Conservation (phyloP, 768 basidiomycete species). For the Lentinula guzmanii region DNA sequence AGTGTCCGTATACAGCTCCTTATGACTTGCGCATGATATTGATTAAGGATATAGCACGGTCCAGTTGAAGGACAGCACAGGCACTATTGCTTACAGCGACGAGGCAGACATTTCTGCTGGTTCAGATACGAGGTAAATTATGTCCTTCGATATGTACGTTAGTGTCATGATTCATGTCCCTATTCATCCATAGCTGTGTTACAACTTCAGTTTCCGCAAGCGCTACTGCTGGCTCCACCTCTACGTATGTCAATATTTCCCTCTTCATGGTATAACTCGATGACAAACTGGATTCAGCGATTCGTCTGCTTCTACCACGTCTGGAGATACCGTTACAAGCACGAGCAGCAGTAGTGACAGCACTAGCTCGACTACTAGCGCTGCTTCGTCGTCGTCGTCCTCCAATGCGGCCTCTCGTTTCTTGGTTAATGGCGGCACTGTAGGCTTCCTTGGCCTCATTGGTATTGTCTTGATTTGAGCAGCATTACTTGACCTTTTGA, state of each 20-base stretch:
- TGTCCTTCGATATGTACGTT: background rate
- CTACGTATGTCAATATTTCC: background rate
- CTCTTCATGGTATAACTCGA: background rate
- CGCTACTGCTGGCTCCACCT: background rate
- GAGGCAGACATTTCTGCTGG: slow-evolving; percentile 36
- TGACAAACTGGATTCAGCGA: background rate
- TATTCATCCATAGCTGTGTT: slow-evolving; percentile 4
- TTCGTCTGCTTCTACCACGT: background rate
- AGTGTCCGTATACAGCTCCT: slow-evolving; percentile 34
- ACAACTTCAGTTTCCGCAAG: background rate
- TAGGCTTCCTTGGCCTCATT: slow-evolving; percentile 43
- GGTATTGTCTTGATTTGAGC: slow-evolving; percentile 44
- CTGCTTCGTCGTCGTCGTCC: slow-evolving; percentile 15
- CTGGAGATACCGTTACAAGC: background rate
- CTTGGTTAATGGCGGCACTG: slow-evolving; percentile 23
- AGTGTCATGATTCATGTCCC: background rate
- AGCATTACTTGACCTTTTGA: background rate
- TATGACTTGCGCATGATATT: background rate
- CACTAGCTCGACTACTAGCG: slow-evolving; percentile 5
- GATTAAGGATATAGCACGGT: slow-evolving; percentile 35
- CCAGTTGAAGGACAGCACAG: slow-evolving; percentile 53
- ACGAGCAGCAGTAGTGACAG: slow-evolving; percentile 3
- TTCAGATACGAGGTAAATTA: slow-evolving; percentile 27
- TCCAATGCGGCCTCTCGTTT: slow-evolving; percentile 16
- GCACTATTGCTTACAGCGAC: slow-evolving; percentile 45